Percentiles rank a stretch among this genome's conserved stretches.
phyloP scores from a whole-genome alignment of 768 basidiomycete genomes.

The Phaffia tasmanica region DNA sequence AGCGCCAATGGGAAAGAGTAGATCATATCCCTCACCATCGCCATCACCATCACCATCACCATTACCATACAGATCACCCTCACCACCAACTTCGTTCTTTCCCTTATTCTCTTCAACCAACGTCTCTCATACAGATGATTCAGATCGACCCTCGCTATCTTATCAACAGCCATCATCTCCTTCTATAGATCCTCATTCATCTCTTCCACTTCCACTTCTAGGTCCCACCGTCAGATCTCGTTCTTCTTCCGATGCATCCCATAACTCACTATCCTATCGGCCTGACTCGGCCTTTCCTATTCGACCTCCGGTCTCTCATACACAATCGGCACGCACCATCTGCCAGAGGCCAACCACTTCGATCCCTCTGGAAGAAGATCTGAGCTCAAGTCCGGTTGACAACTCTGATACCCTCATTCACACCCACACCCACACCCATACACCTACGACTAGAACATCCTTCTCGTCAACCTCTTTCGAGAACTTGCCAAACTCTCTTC shows the following conservation, averaged over 20 bases:
- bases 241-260: too few relatives aligned
- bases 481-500: too few relatives aligned
- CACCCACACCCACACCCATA: not conserved
- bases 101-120: not conserved
- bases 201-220: constrained; percentile 5
- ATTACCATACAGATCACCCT: constrained; percentile 5
- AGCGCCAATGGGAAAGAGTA: not conserved
- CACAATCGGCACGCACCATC: too few relatives aligned
- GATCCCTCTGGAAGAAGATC: too few relatives aligned
- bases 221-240: not conserved
- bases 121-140: not conserved
- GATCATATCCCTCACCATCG: constrained; percentile 6
- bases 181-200: constrained; percentile 10
- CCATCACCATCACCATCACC: constrained; percentile 6
- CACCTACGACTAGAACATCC: not conserved
- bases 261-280: too few relatives aligned
- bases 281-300: too few relatives aligned
- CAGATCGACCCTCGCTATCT: not conserved
- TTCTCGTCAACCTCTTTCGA: not conserved
- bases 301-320: too few relatives aligned
- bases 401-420: not conserved
- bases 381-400: too few relatives aligned
- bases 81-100: constrained; percentile 2
- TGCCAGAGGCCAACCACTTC: too few relatives aligned
- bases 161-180: not conserved